Conservation (phyloP, 345 rosid genomes). For the Lumnitzera littorea region DNA sequence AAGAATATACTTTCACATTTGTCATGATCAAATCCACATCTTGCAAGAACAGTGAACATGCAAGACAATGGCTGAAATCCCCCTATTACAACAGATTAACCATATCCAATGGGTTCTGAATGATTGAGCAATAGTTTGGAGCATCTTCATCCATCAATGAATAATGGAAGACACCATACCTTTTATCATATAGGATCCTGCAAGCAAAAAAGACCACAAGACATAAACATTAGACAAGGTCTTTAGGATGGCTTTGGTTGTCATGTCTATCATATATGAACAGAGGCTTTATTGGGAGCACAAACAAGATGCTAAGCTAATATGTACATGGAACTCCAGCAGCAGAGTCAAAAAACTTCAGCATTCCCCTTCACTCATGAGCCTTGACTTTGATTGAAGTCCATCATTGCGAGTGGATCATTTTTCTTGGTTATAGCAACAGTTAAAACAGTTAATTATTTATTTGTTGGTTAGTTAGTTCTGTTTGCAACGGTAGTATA, state of each 20-base stretch:
- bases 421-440: too few species aligned
- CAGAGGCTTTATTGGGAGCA: not conserved
- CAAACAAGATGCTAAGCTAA: not conserved
- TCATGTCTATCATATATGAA: not conserved
- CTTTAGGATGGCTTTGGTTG: not conserved
- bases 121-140: slow-evolving; percentile 76
- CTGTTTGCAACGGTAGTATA: too few species aligned
- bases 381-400: too few species aligned
- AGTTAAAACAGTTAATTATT: too few species aligned
- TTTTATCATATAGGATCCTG: slow-evolving; percentile 86
- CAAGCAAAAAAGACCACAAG: slow-evolving; percentile 3
- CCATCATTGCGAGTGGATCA: too few species aligned
- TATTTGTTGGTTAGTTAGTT: too few species aligned
- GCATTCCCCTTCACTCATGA: too few species aligned
- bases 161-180: slow-evolving; percentile 84
- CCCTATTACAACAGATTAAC: slow-evolving; percentile 85
- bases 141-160: slow-evolving; percentile 96
- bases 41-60: slow-evolving; percentile 77
- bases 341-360: not conserved
- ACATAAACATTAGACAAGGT: not conserved
- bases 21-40: slow-evolving; percentile 80
- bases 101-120: slow-evolving; percentile 92
- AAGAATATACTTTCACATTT: slow-evolving; percentile 72
- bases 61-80: slow-evolving; percentile 74
- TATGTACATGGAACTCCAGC: not conserved